phyloP scores from a whole-genome alignment of 345 rosid genomes.

The Rhizophora mangle region DNA sequence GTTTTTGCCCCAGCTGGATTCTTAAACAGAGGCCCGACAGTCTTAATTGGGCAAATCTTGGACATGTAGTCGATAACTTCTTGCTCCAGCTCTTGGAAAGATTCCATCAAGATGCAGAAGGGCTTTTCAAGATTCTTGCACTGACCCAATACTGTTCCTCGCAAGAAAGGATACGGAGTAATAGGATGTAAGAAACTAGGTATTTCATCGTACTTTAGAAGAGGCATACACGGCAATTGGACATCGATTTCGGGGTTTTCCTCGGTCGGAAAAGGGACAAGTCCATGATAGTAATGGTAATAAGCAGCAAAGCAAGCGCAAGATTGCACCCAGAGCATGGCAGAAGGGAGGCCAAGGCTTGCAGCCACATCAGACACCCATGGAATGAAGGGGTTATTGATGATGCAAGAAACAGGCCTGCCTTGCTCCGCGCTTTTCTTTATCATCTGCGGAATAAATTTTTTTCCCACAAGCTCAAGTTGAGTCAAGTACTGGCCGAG shows the following conservation, averaged over 20 bases:
- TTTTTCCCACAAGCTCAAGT: slow-evolving; percentile 50
- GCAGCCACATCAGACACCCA: slow-evolving; percentile 84
- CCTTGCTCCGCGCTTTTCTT: slow-evolving; percentile 41
- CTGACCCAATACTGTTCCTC: slow-evolving; percentile 54
- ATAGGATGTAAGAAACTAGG: slow-evolving; percentile 73
- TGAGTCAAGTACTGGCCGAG: slow-evolving; percentile 38
- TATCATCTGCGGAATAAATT: slow-evolving; percentile 45
- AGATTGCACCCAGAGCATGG: slow-evolving; percentile 91
- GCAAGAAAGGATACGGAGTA: slow-evolving; percentile 41
- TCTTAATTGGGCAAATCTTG: slow-evolving; percentile 39
- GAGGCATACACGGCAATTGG: slow-evolving; percentile 65
- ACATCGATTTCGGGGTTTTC: slow-evolving; percentile 53
- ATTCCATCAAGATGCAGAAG: slow-evolving; percentile 68
- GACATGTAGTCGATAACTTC: slow-evolving; percentile 68
- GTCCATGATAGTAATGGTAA: slow-evolving; percentile 52
- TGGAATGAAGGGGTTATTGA: slow-evolving; percentile 79
- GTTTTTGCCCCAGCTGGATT: slow-evolving; percentile 36
- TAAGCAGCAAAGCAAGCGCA: slow-evolving; percentile 70
- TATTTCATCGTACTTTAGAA: slow-evolving; percentile 66
- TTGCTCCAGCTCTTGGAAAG: slow-evolving; percentile 65
- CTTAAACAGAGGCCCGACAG: slow-evolving; percentile 62
- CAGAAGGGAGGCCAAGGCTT: slow-evolving; percentile 66
- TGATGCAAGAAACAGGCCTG: slow-evolving; percentile 71
- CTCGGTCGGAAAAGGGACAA: slow-evolving; percentile 54
- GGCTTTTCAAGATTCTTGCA: slow-evolving; percentile 57